Evolutionary conservation across 768 basidiomycete species (phyloP).

Genomic region (Suillus subaureus): DNA sequence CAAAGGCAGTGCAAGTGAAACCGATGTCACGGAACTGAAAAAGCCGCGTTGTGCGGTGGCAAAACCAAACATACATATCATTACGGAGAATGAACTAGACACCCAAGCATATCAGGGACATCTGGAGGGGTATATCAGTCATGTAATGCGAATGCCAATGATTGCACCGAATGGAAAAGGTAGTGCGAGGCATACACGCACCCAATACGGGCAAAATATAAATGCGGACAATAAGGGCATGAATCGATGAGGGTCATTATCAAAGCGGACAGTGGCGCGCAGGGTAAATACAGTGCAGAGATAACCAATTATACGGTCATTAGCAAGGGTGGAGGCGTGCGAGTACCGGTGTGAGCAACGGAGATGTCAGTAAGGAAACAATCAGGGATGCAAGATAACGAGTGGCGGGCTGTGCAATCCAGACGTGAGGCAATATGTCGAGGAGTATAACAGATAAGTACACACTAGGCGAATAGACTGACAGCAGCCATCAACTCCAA

Average conservation of each 20-base stretch:
- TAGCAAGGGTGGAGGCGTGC: neutral
- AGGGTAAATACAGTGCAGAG: neutral
- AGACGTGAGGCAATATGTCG: neutral
- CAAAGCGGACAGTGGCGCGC: neutral
- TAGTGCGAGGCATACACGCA: neutral
- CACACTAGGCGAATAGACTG: neutral
- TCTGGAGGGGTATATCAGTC: neutral
- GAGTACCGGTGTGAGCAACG: neutral
- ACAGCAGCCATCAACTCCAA: neutral
- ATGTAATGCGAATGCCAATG: neutral
- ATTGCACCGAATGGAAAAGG: neutral
- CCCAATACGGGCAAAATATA: neutral
- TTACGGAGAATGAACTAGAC: neutral
- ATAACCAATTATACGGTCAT: neutral
- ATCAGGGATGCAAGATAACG: neutral
- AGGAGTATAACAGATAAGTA: neutral
- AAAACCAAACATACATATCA: too few species aligned
- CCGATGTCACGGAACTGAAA: neutral
- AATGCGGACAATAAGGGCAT: neutral
- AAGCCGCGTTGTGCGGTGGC: too few species aligned
- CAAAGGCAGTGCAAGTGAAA: neutral
- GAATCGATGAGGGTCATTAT: neutral
- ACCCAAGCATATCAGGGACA: neutral
- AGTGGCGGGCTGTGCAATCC: neutral
- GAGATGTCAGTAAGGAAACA: neutral